Base-by-base conservation (phyloP, 202 grass and related monocot species). In the Carex sylvatica region DNA sequence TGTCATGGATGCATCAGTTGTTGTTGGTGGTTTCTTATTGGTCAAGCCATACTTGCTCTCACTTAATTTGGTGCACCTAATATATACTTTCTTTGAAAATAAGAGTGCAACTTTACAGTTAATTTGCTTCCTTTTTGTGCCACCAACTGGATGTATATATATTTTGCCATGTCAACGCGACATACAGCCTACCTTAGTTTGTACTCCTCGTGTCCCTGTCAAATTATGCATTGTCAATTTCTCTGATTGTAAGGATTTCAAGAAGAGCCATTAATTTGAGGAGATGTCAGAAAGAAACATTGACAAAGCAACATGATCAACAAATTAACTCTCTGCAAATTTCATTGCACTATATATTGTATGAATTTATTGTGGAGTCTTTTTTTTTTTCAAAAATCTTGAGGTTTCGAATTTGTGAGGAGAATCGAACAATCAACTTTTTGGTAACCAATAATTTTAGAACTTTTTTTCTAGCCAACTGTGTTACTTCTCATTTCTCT, bases 61-160 rank as follows among this genome's bases (percentile, higher is more conserved):
- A 35, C 26, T 82, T 69, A 68, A 65, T 82, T 82, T 82, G 64
- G 80, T 82, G 12, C 64, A 82, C 80, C 80, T 70, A 82, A 66
- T 70, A 28, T 28, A 28, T 28, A 15, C 18, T 82, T 77, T 59
- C 65, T 54, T 46, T 28, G 14, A 51, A 65, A 52, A 47, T 65
- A 20, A 49, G 13, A 18, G 24, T 66, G 16, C 44, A 16, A 44
- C 73, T 64, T 62, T 81, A 60, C 78, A 65, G 78, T 47, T 35
- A 35, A 35, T 35, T 64, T 81, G 20, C 24, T 24, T 30, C 2
- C 60, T 47, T 36, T 65, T 13, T 67, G 5, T 67, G 30, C 9
- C 36, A 63, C 56, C 55, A 80, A 80, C 12, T 82, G 68, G 14
- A n/a, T n/a, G n/a, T n/a, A n/a, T n/a, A n/a, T 2, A 52, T 81